A percentile compares a stretch with the other conserved stretches of the same genome.
These are phyloP conservation scores for Sisymbrium altissimum DNA, from an alignment of 345 rosid species.

Conservation along the genomic window DNA sequence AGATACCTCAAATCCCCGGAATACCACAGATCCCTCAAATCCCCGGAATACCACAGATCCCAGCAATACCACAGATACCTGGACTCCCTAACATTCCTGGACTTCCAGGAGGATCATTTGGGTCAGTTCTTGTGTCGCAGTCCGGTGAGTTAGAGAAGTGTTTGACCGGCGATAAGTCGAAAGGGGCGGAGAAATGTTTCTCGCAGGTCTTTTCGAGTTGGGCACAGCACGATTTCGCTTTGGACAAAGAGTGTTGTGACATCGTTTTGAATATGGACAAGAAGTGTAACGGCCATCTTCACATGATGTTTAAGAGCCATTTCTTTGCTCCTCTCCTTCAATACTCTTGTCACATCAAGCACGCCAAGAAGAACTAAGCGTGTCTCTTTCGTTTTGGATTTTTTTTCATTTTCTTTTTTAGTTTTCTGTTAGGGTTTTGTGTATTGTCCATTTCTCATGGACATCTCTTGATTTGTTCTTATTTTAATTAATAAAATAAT, in stretches of 20 bases:
- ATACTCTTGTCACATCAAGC: slow-evolving; percentile 36
- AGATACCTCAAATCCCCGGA: neutral
- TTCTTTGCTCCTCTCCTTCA: slow-evolving; percentile 36
- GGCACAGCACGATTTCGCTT: slow-evolving; percentile 27
- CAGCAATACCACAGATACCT: neutral
- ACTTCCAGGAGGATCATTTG: neutral
- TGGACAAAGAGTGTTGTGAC: slow-evolving; percentile 35
- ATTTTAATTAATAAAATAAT: slow-evolving; percentile 7
- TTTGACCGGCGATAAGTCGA: slow-evolving; percentile 14
- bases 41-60: neutral
- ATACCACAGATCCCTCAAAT: neutral
- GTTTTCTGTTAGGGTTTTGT: slow-evolving; percentile 17
- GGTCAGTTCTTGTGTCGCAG: slow-evolving; percentile 25
- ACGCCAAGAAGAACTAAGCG: slow-evolving; percentile 16
- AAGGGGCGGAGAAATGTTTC: slow-evolving; percentile 22
- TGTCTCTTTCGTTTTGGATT: neutral
- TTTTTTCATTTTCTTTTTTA: neutral
- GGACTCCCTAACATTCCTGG: neutral
- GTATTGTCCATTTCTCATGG: slow-evolving; percentile 12
- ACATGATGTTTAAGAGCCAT: slow-evolving; percentile 33
- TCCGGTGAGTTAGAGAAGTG: slow-evolving; percentile 26
- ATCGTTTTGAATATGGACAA: slow-evolving; percentile 27
- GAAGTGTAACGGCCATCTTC: slow-evolving; percentile 14
- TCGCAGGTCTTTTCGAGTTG: slow-evolving; percentile 32
- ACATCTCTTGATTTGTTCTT: slow-evolving; percentile 4